Base-by-base conservation (phyloP, 148 eudicot species). In the Amaranthus palmeri region DNA sequence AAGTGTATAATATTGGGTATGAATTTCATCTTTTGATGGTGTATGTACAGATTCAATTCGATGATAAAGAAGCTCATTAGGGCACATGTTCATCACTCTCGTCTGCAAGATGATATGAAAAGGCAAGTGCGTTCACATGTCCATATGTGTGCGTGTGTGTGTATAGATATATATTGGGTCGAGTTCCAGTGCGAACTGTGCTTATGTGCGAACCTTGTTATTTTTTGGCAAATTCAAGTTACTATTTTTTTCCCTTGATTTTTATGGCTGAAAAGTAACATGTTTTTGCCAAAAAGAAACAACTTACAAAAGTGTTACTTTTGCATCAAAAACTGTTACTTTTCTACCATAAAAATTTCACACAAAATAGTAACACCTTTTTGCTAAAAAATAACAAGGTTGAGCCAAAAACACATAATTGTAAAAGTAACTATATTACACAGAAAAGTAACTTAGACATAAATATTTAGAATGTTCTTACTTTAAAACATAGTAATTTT, bases 31-130 rank as follows among this genome's bases (percentile, higher is more conserved):
- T 57, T 62, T 44, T 41, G 52, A 44, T 77, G 66, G 72, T 81
- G 64, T 25, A 17, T 47, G 40, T 62, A 55, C 75, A 93, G 98
- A 86, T 74, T 84, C 61, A 80, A 81, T 72, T 85, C 86, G 17
- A 89, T 83, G 74, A 86, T 85, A 56, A 89, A 81, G 83, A 84
- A 82, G 88, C 84, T 93, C 66, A 73, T 89, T 11, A 76, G 70
- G 65, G 91, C 90, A 59, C 89, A 89, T 76, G 79, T 65, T 74
- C 87, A 74, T 65, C 88, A 85, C 77, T 74, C 76, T 61, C 77
- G 84, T 46, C 72, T 93, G 83, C 91, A 91, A 79, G 90, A 89
- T 76, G 93, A 91, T 65, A 70, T 93, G 10, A 89, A 85, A 83
- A 86, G 90, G 98, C 79, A 86, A 78, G 81, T 70, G 68, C 68